These are phyloP conservation scores for Isabelozyma gotoi DNA, from an alignment of 805 yeast genomes.

Conservation along the genomic window DNA sequence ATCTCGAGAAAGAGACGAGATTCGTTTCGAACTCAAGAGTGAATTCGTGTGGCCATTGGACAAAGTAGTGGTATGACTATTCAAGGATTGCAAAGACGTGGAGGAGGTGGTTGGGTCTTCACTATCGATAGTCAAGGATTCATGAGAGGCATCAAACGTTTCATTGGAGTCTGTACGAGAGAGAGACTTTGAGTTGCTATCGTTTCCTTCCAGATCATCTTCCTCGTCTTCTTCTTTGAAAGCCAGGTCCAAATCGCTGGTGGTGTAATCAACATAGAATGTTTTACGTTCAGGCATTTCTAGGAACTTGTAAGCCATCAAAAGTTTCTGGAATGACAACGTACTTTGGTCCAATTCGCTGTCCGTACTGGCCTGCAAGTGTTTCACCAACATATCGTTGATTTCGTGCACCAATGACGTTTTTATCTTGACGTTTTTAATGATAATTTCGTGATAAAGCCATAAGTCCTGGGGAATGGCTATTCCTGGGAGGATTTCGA, in stretches of 20 bases:
- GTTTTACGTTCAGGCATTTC: conserved; percentile 14
- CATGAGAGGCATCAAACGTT: neutral
- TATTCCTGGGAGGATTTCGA: conserved; percentile 33
- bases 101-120: too few species aligned
- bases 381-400: conserved; percentile 26
- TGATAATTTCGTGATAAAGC: conserved; percentile 28
- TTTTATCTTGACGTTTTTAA: conserved; percentile 32
- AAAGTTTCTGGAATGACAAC: conserved; percentile 27
- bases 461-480: conserved; percentile 37
- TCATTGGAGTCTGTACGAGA: neutral
- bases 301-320: conserved; percentile 32
- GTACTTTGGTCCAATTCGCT: conserved; percentile 22
- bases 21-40: conserved; percentile 3
- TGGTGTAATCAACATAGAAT: neutral
- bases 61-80: neutral
- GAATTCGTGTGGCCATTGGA: neutral
- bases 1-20: conserved; percentile 5
- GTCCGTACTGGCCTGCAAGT: conserved; percentile 2
- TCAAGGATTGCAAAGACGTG: too few species aligned
- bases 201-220: conserved; percentile 6
- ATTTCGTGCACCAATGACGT: conserved; percentile 30
- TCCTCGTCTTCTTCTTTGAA: conserved; percentile 19
- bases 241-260: conserved; percentile 1
- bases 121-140: neutral
- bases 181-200: neutral